Evolutionary conservation across 345 rosid genomes (phyloP).

Genomic region (Capsella bursapastoris): DNA sequence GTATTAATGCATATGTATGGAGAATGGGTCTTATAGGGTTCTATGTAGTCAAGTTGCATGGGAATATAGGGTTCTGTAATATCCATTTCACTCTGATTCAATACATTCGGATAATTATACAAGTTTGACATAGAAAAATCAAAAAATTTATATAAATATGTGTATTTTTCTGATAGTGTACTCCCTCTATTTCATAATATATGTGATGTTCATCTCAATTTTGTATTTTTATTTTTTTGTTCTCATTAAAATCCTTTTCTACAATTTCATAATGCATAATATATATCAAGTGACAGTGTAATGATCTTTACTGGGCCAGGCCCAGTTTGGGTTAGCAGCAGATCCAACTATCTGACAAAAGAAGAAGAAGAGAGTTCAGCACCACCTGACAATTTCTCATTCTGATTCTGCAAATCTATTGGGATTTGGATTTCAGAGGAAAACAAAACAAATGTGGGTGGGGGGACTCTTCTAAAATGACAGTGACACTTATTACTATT

Average conservation of each 20-base stretch:
- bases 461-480: conserved; percentile 24
- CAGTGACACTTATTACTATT: conserved; percentile 1
- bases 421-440: conserved; percentile 25
- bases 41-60: not conserved
- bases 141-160: not conserved
- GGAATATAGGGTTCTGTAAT: not conserved
- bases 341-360: conserved; percentile 32
- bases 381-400: conserved; percentile 35
- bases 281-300: not conserved
- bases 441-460: conserved; percentile 14
- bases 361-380: not conserved
- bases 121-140: too few species aligned
- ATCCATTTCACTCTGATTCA: not conserved
- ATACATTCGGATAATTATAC: too few species aligned
- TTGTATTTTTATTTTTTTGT: too few species aligned
- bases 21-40: not conserved
- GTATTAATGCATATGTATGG: not conserved
- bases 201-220: not conserved
- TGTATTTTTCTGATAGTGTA: not conserved
- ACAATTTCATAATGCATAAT: not conserved
- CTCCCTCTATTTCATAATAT: not conserved
- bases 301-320: conserved; percentile 16
- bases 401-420: conserved; percentile 39
- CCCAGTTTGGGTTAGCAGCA: conserved; percentile 28
- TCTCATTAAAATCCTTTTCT: not conserved